phyloP scores from a whole-genome alignment of 2,329 filamentous ascomycete genomes.

The Arthrobotrys entomopaga region DNA sequence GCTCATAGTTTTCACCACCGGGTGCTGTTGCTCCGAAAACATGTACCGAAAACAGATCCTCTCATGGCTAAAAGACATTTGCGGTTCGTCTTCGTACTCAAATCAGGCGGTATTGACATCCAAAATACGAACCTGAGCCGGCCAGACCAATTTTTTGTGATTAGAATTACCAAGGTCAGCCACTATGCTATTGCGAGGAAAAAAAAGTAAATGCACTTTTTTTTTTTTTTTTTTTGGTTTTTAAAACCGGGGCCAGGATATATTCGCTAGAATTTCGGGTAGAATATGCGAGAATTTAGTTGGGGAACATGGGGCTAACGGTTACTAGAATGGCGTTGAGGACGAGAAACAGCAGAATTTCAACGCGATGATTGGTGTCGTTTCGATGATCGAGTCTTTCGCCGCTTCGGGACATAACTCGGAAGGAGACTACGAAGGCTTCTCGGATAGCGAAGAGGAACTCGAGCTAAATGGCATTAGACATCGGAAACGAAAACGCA shows the following conservation, averaged over 20 bases:
- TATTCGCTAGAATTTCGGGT: slow-evolving; percentile 18
- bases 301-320: slow-evolving; percentile 38
- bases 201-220: too few relatives aligned
- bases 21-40: slow-evolving; percentile 46
- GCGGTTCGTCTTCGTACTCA: slow-evolving; percentile 52
- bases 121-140: slow-evolving; percentile 50
- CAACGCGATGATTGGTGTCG: slow-evolving; percentile 43
- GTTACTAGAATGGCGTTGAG: slow-evolving; percentile 40
- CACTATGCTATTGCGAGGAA: too few relatives aligned
- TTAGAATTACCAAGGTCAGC: slow-evolving; percentile 44
- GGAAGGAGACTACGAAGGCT: slow-evolving; percentile 40
- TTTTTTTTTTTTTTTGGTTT: slow-evolving; percentile 3
- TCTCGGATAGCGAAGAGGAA: slow-evolving; percentile 31
- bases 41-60: slow-evolving; percentile 46
- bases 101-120: slow-evolving; percentile 41
- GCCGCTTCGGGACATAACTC: slow-evolving; percentile 34
- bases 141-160: slow-evolving; percentile 47
- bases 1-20: slow-evolving; percentile 44
- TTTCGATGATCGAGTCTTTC: slow-evolving; percentile 51
- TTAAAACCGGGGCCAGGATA: neutral
- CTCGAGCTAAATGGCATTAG: slow-evolving; percentile 3
- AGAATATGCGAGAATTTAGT: slow-evolving; percentile 3
- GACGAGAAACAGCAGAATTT: slow-evolving; percentile 50
- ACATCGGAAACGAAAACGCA: slow-evolving; percentile 50
- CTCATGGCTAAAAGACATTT: slow-evolving; percentile 35